phyloP scores from a whole-genome alignment of 2,329 filamentous ascomycete genomes.

The Sarocladiaceae sp. region DNA sequence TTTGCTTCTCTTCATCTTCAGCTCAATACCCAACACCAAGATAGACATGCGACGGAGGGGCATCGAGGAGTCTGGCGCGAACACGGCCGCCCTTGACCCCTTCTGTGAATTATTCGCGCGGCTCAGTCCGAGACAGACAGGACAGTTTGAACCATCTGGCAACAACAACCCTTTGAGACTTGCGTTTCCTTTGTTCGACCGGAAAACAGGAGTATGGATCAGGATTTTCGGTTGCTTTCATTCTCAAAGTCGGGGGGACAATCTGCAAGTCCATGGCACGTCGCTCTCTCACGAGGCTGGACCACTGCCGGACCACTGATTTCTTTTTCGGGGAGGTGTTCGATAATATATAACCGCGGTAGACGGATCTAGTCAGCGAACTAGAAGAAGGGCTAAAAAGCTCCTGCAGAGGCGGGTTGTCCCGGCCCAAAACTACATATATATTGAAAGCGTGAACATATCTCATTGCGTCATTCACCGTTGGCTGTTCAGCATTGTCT shows the following conservation, averaged over 20 bases:
- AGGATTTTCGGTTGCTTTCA: not conserved
- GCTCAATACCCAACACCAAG: conserved; percentile 7
- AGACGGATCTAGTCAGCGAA: not conserved
- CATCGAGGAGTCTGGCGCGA: not conserved
- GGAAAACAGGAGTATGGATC: conserved; percentile 1
- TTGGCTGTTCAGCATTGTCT: no score
- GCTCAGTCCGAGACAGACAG: not conserved
- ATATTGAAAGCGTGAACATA: conserved; percentile 1
- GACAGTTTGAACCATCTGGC: conserved; percentile 11
- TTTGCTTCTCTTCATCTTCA: conserved; percentile 9
- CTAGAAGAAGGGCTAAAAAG: not conserved
- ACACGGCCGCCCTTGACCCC: not conserved
- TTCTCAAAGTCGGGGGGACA: not conserved
- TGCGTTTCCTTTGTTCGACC: conserved; percentile 8
- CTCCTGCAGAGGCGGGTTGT: not conserved
- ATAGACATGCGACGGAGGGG: conserved; percentile 6
- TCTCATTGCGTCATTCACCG: no score
- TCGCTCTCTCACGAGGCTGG: not conserved
- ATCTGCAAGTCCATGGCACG: not conserved
- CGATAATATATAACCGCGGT: not conserved
- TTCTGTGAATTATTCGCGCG: not conserved
- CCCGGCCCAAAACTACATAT: conserved; percentile 1
- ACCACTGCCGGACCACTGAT: not conserved
- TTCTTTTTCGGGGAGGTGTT: not conserved
- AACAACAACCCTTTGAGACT: conserved; percentile 29